Percentiles rank a stretch among this genome's conserved stretches.
Conservation (phyloP, 208 protist genomes). For the Crithidia bombi region DNA sequence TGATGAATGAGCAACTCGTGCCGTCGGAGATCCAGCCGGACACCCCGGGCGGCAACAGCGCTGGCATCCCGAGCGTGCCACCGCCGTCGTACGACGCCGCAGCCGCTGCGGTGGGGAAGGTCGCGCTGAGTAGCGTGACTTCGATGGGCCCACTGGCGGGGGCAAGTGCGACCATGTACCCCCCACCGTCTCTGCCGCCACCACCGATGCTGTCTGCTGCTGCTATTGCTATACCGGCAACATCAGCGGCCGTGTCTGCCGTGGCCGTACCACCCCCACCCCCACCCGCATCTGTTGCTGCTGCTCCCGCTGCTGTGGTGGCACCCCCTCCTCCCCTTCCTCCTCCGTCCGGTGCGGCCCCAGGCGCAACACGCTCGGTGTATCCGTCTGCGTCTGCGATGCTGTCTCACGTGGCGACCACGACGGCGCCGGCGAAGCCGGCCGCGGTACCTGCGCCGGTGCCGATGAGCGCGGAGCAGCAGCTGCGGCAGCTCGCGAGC, state of each 20-base stretch:
- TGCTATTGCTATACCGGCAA: too few relatives aligned
- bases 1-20: slow-evolving; percentile 63
- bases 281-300: neutral
- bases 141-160: neutral
- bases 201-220: slow-evolving; percentile 2
- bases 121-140: neutral
- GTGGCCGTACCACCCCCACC: neutral
- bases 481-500: slow-evolving; percentile 57
- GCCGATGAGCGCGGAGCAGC: slow-evolving; percentile 27
- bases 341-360: too few relatives aligned
- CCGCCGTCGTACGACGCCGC: slow-evolving; percentile 37
- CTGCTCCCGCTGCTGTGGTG: neutral
- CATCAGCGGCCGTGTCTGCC: too few relatives aligned
- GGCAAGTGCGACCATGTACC: neutral
- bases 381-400: slow-evolving; percentile 32
- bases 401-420: slow-evolving; percentile 10
- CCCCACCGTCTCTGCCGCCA: slow-evolving; percentile 6
- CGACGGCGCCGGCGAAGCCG: slow-evolving; percentile 1
- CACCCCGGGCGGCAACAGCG: neutral
- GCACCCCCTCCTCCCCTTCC: neutral
- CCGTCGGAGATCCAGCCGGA: slow-evolving; percentile 37
- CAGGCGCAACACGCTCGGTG: slow-evolving; percentile 5
- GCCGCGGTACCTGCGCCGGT: neutral
- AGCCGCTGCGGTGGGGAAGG: slow-evolving; percentile 3
- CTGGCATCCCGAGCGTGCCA: slow-evolving; percentile 14